Base-by-base conservation (phyloP, 805 yeast genomes). In the Scheffersomyces coipomensis region DNA sequence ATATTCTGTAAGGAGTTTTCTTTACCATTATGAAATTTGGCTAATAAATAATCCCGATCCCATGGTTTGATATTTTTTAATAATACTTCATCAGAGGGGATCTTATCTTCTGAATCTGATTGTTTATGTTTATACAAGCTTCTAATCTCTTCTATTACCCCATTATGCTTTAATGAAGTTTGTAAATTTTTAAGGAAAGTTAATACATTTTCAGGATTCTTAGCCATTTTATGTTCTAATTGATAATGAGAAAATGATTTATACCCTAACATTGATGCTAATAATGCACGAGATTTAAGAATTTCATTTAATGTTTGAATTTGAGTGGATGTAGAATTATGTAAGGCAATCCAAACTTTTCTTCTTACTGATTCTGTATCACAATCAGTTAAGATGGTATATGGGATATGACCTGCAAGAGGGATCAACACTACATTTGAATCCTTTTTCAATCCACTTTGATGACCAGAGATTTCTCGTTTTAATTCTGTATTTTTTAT, bases 191-290 rank as follows among this genome's bases (percentile, higher is more conserved):
- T 61, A 38, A 93, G 63, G 48, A 93, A 89, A 8, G 81, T 70
- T 44, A 69, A 59, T 2, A 90, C 99, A 51, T 87, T 81, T 27
- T 78, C 79, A 0, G 97, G 95, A 8, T 64, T 73, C 45, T 81
- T 81, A 7, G 96, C 96, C 96, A 93, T 87, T 58, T 93, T 93
- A 45, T 88, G 95, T 44, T 79, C 80, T 24, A 93, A 65, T 55
- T 88, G 95, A 55, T 93, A 90, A 29, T 84, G 83, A 0, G 91
- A 79, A 62, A 69, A 93, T 25, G 85, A 80, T 17, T 64, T 49
- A 53, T 78, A 78, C 0, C 95, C 91, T 66, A 91, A 69, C 62
- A 88, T 68, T 33, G 71, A 70, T 0, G 98, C 89, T 25, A 93
- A 62, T 1, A 78, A 65, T 2, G 85, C 85, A 40, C 99, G 69